These are phyloP conservation scores for Sesbania bispinosa DNA, from an alignment of 306 rosid genomes.

Conservation along the genomic window DNA sequence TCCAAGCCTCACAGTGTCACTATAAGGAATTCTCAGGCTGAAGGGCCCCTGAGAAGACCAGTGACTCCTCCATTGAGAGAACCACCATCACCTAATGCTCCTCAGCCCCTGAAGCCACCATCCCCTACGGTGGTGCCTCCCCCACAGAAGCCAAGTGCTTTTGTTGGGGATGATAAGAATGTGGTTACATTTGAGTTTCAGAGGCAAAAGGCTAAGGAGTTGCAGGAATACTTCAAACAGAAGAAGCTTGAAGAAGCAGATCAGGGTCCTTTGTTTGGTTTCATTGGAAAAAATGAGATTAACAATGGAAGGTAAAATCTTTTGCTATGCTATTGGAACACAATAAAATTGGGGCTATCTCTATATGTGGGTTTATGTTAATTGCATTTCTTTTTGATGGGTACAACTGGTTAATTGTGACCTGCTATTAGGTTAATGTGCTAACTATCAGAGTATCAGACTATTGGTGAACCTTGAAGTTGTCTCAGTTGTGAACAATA, in stretches of 20 bases:
- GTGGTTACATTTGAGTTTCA: conserved; percentile 75
- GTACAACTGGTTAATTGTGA: not conserved
- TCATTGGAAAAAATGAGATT: conserved; percentile 76
- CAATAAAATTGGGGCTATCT: not conserved
- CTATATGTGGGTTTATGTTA: conserved; percentile 2
- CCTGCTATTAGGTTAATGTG: not conserved
- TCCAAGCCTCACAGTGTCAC: conserved; percentile 31
- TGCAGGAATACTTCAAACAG: conserved; percentile 83
- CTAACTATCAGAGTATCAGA: not conserved
- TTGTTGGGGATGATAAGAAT: conserved; percentile 41
- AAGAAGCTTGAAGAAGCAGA: conserved; percentile 79
- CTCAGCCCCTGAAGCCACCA: conserved; percentile 47
- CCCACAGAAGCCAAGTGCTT: conserved; percentile 23
- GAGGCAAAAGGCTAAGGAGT: conserved; percentile 86
- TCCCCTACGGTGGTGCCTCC: conserved; percentile 23
- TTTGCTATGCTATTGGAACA: not conserved
- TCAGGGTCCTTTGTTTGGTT: conserved; percentile 86
- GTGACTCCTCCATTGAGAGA: conserved; percentile 61
- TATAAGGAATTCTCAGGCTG: conserved; percentile 72
- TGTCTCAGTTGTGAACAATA: not conserved
- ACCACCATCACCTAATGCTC: conserved; percentile 35
- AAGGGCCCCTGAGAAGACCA: conserved; percentile 90
- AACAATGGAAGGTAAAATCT: conserved; percentile 68
- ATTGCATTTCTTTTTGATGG: conserved; percentile 1
- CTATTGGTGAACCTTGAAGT: not conserved